Evolutionary conservation across 371 early-diverging fungal genomes (phyloP).

Genomic region (Actinomortierella ambigua): DNA sequence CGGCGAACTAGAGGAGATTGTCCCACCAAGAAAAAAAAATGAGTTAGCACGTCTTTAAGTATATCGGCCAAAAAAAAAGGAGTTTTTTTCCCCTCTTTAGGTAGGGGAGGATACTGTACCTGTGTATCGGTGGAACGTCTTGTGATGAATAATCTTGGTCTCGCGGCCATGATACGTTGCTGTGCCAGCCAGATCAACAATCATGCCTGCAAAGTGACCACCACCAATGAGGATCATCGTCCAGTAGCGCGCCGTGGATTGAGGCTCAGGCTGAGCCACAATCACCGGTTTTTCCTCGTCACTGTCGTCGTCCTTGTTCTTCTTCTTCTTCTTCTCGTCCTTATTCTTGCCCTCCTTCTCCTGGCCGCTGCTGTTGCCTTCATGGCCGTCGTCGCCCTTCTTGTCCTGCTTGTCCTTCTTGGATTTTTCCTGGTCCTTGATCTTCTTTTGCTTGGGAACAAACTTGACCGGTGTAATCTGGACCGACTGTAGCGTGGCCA

Average conservation of each 20-base stretch:
- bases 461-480: slow-evolving; percentile 11
- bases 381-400: slow-evolving; percentile 6
- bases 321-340: slow-evolving; percentile 5
- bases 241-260: slow-evolving; percentile 63
- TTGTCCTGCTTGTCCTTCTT: slow-evolving; percentile 14
- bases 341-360: slow-evolving; percentile 5
- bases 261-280: no score
- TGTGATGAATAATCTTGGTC: slow-evolving; percentile 67
- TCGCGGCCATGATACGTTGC: slow-evolving; percentile 33
- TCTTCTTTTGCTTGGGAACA: slow-evolving; percentile 15
- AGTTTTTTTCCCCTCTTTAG: no score
- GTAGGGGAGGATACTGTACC: slow-evolving; percentile 49
- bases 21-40: neutral
- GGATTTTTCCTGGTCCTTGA: slow-evolving; percentile 20
- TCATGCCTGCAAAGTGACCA: slow-evolving; percentile 91
- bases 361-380: slow-evolving; percentile 10
- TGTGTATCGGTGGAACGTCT: slow-evolving; percentile 94
- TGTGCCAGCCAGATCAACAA: slow-evolving; percentile 75
- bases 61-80: no score
- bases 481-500: slow-evolving; percentile 16
- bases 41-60: no score
- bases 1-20: slow-evolving; percentile 66
- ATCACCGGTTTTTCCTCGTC: slow-evolving; percentile 5
- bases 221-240: slow-evolving; percentile 81
- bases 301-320: slow-evolving; percentile 19